Evolutionary conservation across 768 basidiomycete genomes (phyloP).

Genomic region (Gymnopilus junonius): DNA sequence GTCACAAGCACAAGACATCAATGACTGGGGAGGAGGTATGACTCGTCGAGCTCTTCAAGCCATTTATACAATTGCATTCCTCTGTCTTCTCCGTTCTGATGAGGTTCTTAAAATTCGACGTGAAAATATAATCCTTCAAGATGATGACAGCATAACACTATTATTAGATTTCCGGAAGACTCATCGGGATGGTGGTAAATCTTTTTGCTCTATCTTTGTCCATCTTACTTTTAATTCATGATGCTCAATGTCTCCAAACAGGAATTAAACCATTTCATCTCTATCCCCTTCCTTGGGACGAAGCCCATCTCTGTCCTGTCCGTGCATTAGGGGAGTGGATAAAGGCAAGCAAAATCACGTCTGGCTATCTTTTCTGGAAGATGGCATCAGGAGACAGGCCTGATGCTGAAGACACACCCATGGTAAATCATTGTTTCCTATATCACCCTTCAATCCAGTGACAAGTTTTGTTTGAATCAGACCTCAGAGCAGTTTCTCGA

Average conservation of each 20-base stretch:
- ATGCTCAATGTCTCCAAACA: not conserved
- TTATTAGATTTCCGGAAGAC: conserved; percentile 6
- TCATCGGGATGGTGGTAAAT: not conserved
- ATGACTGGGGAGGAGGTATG: conserved; percentile 35
- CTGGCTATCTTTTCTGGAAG: conserved; percentile 37
- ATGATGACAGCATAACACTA: not conserved
- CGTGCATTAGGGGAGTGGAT: conserved; percentile 38
- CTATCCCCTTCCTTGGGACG: conserved; percentile 25
- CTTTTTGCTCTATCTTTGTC: not conserved
- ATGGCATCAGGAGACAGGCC: conserved; percentile 34
- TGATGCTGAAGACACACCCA: conserved; percentile 8
- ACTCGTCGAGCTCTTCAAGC: conserved; percentile 31
- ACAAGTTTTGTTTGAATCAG: conserved; percentile 23
- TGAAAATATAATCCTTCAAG: not conserved
- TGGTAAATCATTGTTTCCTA: conserved; percentile 6
- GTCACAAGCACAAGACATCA: conserved; percentile 2
- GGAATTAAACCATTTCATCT: not conserved
- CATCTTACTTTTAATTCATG: not conserved
- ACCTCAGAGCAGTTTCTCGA: conserved; percentile 40
- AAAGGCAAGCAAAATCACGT: conserved; percentile 13
- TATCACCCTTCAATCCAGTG: not conserved
- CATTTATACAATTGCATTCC: conserved; percentile 32
- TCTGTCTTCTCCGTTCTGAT: conserved; percentile 4
- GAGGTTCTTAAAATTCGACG: not conserved
- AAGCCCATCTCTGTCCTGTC: conserved; percentile 39